Percentiles rank a stretch among this genome's conserved stretches.
Conservation (phyloP, 805 yeast genomes). For the Tetrapisispora nanseiensis region DNA sequence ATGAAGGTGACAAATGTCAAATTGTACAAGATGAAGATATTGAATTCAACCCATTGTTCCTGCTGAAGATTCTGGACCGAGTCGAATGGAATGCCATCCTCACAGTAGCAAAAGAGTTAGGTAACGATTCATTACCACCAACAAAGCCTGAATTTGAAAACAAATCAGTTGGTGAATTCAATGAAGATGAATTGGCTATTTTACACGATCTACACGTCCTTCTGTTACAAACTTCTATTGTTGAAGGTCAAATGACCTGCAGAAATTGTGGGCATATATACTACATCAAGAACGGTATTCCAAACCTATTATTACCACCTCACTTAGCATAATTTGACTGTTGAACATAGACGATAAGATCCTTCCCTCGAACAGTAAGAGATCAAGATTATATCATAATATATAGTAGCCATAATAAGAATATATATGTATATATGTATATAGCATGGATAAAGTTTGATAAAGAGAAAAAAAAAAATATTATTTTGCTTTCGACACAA, state of each 20-base stretch:
- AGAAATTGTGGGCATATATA: conserved; percentile 78
- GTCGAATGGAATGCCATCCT: conserved; percentile 83
- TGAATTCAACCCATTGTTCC: conserved; percentile 76
- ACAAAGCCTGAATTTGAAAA: conserved; percentile 43
- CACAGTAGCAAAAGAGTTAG: conserved; percentile 65
- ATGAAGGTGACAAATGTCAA: conserved; percentile 44
- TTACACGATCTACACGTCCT: conserved; percentile 68
- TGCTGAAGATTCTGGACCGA: conserved; percentile 65
- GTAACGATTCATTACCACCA: conserved; percentile 51
- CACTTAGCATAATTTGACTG: conserved; percentile 49
- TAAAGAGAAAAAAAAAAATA: too few relatives aligned
- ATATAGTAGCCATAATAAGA: too few relatives aligned
- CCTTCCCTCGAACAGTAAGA: too few relatives aligned
- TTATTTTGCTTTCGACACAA: too few relatives aligned
- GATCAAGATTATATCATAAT: too few relatives aligned
- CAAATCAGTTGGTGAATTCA: conserved; percentile 27
- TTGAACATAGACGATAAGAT: background rate
- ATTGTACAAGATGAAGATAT: conserved; percentile 61
- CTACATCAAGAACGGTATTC: conserved; percentile 85
- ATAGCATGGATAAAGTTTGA: too few relatives aligned
- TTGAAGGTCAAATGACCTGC: conserved; percentile 86
- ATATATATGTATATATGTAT: too few relatives aligned
- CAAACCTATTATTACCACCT: conserved; percentile 90
- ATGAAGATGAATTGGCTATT: conserved; percentile 36
- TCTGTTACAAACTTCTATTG: conserved; percentile 75